Conservation (phyloP, 352 stramenopile genomes). For the Globisporangium splendens region DNA sequence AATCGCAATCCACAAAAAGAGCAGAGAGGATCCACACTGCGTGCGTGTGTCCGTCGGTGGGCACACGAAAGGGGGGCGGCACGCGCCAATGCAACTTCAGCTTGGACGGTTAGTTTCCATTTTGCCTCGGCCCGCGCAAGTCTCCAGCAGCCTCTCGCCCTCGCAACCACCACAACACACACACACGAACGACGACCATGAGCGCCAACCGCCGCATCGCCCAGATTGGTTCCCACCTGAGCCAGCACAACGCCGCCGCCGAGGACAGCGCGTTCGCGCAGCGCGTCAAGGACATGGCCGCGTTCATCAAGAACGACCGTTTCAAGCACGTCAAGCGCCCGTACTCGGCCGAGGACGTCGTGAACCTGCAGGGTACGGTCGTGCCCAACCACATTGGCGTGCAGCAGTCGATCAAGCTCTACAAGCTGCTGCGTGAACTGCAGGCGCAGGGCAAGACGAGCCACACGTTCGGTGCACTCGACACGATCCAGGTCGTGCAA, state of each 20-base stretch:
- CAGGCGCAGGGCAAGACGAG: constrained; percentile 75
- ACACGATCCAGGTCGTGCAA: constrained; percentile 95
- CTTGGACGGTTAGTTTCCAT: constrained; percentile 36
- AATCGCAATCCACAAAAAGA: neutral
- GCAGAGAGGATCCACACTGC: neutral
- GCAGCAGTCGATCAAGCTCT: constrained; percentile 77
- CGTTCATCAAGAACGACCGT: constrained; percentile 68
- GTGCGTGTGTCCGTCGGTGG: neutral
- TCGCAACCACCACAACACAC: neutral
- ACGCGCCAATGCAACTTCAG: constrained; percentile 10
- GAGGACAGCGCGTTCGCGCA: constrained; percentile 65
- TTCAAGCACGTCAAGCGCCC: constrained; percentile 81
- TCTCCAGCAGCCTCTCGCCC: constrained; percentile 1
- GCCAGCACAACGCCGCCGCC: constrained; percentile 40
- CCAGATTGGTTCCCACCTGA: constrained; percentile 69
- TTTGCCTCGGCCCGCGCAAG: constrained; percentile 33
- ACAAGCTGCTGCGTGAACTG: constrained; percentile 84
- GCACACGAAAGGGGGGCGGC: neutral
- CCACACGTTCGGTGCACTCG: constrained; percentile 86
- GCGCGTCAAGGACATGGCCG: constrained; percentile 69
- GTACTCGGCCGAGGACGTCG: constrained; percentile 78
- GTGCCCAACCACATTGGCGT: constrained; percentile 38
- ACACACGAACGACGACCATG: constrained; percentile 31
- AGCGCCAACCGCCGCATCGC: constrained; percentile 69
- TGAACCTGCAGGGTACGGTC: constrained; percentile 83